These are phyloP conservation scores for Silene noctiflora DNA, from an alignment of 179 eudicot genomes.

Conservation along the genomic window DNA sequence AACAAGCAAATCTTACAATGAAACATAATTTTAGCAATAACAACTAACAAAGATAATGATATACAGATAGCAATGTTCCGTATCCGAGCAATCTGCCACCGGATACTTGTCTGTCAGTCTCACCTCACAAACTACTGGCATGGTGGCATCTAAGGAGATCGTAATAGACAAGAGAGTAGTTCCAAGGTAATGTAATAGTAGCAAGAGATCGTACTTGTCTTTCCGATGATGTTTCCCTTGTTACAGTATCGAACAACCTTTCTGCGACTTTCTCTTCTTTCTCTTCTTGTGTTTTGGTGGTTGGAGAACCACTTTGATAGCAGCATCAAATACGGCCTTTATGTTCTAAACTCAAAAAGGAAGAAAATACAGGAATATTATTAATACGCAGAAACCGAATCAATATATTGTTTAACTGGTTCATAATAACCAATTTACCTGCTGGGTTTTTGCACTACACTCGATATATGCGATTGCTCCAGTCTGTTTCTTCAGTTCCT, in stretches of 20 bases:
- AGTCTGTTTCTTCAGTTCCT: conserved; percentile 65
- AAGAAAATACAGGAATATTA: not conserved
- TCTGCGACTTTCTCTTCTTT: conserved; percentile 49
- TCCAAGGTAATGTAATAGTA: conserved; percentile 18
- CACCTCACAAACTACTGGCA: conserved; percentile 19
- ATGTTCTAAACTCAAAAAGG: conserved; percentile 53
- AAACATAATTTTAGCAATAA: conserved; percentile 1
- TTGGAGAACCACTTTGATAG: conserved; percentile 69
- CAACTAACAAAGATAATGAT: not conserved
- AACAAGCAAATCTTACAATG: conserved; percentile 15
- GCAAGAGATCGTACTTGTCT: conserved; percentile 11
- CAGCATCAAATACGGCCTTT: conserved; percentile 94
- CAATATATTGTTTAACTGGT: not conserved
- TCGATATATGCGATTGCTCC: conserved; percentile 79
- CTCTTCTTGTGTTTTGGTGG: conserved; percentile 48
- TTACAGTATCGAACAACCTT: conserved; percentile 45
- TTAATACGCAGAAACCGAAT: not conserved
- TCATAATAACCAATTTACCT: conserved; percentile 35
- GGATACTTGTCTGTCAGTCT: conserved; percentile 10
- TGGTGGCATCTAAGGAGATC: conserved; percentile 8
- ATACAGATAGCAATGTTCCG: conserved; percentile 16
- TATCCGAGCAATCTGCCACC: too few relatives aligned
- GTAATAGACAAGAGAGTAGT: conserved; percentile 14
- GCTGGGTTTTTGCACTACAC: conserved; percentile 87
- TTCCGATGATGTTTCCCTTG: conserved; percentile 20